A percentile compares a stretch with the other conserved stretches of the same genome.
Evolutionary conservation across 1,139 yeast species (phyloP).

Genomic region (Torulaspora pretoriensis): DNA sequence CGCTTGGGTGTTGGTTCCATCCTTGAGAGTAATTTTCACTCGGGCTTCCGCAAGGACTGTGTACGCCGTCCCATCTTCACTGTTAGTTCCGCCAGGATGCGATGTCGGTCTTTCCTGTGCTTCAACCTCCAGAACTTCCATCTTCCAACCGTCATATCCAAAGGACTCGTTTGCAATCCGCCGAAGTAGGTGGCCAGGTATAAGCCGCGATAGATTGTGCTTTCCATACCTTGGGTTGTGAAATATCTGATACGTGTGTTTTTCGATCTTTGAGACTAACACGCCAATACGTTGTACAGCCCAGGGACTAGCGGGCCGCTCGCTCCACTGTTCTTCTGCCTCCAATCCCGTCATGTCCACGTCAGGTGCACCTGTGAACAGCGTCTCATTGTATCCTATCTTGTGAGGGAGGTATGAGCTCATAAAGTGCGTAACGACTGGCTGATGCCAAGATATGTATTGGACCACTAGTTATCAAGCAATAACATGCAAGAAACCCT

Average conservation of each 20-base stretch:
- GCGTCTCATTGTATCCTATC: constrained; percentile 21
- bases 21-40: constrained; percentile 30
- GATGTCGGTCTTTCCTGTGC: constrained; percentile 19
- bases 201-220: constrained; percentile 29
- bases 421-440: neutral
- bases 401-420: constrained; percentile 8
- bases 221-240: constrained; percentile 32
- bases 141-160: constrained; percentile 36
- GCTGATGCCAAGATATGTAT: neutral
- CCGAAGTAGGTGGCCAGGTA: constrained; percentile 32
- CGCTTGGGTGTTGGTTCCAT: constrained; percentile 32
- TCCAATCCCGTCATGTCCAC: constrained; percentile 24
- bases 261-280: constrained; percentile 30
- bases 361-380: constrained; percentile 22
- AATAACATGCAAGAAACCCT: too few species aligned
- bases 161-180: constrained; percentile 34
- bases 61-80: constrained; percentile 14
- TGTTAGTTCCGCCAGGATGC: constrained; percentile 2
- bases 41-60: constrained; percentile 32
- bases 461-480: neutral
- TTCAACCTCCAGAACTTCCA: constrained; percentile 28
- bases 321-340: constrained; percentile 28
- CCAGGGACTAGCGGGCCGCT: constrained; percentile 35
- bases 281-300: constrained; percentile 30
- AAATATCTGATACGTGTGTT: constrained; percentile 27